These are phyloP conservation scores for Penicillium sclerotigenum DNA, from an alignment of 2,329 filamentous ascomycete species.

Conservation along the genomic window DNA sequence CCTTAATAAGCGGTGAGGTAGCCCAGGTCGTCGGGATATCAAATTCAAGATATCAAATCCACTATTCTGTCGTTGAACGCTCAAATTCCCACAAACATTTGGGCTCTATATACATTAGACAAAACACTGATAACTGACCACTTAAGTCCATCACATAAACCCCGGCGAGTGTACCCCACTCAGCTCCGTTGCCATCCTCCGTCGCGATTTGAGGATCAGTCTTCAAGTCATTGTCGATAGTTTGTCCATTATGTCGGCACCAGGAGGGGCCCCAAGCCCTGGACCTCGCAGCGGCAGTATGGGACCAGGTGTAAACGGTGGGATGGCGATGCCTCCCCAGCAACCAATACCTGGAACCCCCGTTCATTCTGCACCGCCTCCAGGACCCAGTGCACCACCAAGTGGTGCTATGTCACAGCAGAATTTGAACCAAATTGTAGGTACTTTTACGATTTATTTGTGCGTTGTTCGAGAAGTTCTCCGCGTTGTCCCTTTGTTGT, in stretches of 20 bases:
- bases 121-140: background rate
- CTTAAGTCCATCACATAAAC: background rate
- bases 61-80: conserved; percentile 7
- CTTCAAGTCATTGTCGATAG: background rate
- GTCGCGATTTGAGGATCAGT: background rate
- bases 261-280: conserved; percentile 48
- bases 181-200: background rate
- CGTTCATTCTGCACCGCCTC: conserved; percentile 45
- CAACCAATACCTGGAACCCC: conserved; percentile 49
- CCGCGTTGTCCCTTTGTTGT: background rate
- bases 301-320: conserved; percentile 40
- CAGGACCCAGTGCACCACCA: conserved; percentile 33
- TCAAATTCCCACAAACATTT: background rate
- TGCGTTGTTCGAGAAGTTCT: background rate
- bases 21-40: conserved; percentile 20
- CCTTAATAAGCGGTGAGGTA: conserved; percentile 15
- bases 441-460: conserved; percentile 37
- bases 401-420: conserved; percentile 67
- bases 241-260: conserved; percentile 41
- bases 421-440: conserved; percentile 93
- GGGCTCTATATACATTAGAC: background rate
- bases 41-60: conserved; percentile 19
- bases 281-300: conserved; percentile 49
- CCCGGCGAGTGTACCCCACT: background rate
- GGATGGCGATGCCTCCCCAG: conserved; percentile 48